Base-by-base conservation (phyloP, 352 stramenopile genomes). In the Plasmopara muralis region DNA sequence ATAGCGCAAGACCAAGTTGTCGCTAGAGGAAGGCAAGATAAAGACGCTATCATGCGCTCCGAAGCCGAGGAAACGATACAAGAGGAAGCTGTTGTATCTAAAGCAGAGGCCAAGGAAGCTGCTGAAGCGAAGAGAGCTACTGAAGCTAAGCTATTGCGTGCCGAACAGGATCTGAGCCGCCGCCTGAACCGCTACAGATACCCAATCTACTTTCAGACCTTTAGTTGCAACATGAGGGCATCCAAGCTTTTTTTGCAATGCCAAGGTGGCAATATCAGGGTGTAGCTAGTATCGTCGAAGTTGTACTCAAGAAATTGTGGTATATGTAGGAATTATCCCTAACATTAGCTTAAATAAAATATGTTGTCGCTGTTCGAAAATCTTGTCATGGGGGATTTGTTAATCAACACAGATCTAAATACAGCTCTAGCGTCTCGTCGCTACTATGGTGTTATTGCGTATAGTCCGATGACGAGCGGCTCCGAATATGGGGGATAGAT, bases 171-270 rank as follows among this genome's bases (percentile, higher is more conserved):
- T 42, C 37, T 68, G 39, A 57, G 70, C 35, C 33, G 55, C 45
- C 60, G 63, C 9, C 43, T 72, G 35, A 52, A 52, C 38, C 50
- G 9, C 0, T 74, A 74, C 48, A 50, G 58, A 9, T 56, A 66
- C 44, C 66, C 66, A 0, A 50, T 74, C 5, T 74, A 71, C 49
- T 74, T 74, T 35, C 58, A 67, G 43, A 31, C 30, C 1, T 70
- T 72, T 43, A 61, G 58, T 41, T 72, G 64, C 47, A 43, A 59
- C 43, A 47, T 68, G 8, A 49, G 48, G 16, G 64, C 55, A 29
- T 68, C 55, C 14, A 44, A 59, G 8, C 68, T 60, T 42, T 66
- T 63, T 31, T 41, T 48, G 14, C 42, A 47, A 34, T 41, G 49
- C 6, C 31, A 30, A 20, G 57, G 57, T 43, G 50, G 52, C 15